phyloP scores from a whole-genome alignment of 768 basidiomycete genomes.

The Psilocybe subaeruginosa region DNA sequence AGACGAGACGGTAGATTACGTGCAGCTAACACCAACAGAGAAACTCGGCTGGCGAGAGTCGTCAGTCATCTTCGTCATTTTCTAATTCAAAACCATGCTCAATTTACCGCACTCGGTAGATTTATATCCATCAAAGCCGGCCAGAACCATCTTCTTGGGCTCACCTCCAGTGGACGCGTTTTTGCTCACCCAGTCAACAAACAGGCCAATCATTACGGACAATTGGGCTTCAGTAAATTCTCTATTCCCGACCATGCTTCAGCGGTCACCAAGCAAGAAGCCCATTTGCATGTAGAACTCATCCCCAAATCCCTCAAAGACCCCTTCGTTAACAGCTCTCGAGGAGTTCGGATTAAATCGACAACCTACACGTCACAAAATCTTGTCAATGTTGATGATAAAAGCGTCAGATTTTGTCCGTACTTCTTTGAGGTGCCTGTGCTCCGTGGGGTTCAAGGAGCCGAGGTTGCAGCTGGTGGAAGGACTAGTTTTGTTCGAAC shows the following conservation, averaged over 20 bases:
- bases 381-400: slow-evolving; percentile 34
- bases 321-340: slow-evolving; percentile 51
- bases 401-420: slow-evolving; percentile 66
- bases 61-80: slow-evolving; percentile 37
- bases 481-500: slow-evolving; percentile 78
- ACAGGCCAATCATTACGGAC: slow-evolving; percentile 78
- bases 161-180: slow-evolving; percentile 74
- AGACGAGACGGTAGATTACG: slow-evolving; percentile 53
- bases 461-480: slow-evolving; percentile 73
- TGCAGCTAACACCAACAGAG: slow-evolving; percentile 61
- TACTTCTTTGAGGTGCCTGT: slow-evolving; percentile 78
- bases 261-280: slow-evolving; percentile 23
- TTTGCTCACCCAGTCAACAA: slow-evolving; percentile 79
- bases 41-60: slow-evolving; percentile 67
- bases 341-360: slow-evolving; percentile 35
- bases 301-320: slow-evolving; percentile 57
- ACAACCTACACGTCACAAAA: slow-evolving; percentile 32
- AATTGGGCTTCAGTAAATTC: slow-evolving; percentile 78
- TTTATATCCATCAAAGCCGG: slow-evolving; percentile 79
- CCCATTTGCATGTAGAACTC: slow-evolving; percentile 53
- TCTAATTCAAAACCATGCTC: not conserved
- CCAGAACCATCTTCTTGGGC: slow-evolving; percentile 67
- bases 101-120: slow-evolving; percentile 35
- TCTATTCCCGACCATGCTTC: slow-evolving; percentile 44
- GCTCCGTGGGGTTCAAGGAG: slow-evolving; percentile 62